A percentile compares a stretch with the other conserved stretches of the same genome.
phyloP scores from a whole-genome alignment of 2,329 filamentous ascomycete species.

The Trematosphaeria pertusa region DNA sequence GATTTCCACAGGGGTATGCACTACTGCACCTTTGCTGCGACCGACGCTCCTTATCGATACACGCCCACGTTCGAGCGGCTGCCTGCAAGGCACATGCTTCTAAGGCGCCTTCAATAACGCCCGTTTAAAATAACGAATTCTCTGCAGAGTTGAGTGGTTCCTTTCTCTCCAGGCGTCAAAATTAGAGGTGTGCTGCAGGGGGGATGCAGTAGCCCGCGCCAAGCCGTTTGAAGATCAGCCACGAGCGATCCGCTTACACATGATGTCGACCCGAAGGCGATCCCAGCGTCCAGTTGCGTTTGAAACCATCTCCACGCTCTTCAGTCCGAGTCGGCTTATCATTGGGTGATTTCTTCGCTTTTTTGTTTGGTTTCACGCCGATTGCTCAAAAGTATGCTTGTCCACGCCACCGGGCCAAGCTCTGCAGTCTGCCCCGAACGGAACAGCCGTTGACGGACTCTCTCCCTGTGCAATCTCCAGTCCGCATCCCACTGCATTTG shows the following conservation, averaged over 20 bases:
- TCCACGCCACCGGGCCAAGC: conserved; percentile 7
- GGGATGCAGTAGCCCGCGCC: conserved; percentile 12
- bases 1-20: conserved; percentile 3
- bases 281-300: conserved; percentile 16
- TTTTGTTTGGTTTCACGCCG: conserved; percentile 15
- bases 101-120: background rate
- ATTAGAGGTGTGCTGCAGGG: conserved; percentile 8
- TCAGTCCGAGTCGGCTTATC: background rate
- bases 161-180: background rate
- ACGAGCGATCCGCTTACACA: conserved; percentile 30
- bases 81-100: background rate
- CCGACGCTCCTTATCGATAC: background rate
- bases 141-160: background rate
- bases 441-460: conserved; percentile 11
- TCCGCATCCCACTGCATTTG: conserved; percentile 10
- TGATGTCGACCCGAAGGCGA: conserved; percentile 20
- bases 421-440: conserved; percentile 3
- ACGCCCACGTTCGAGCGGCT: background rate
- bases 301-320: conserved; percentile 27
- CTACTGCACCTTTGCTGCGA: background rate
- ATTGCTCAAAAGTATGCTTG: background rate
- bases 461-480: conserved; percentile 18
- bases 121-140: background rate
- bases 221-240: conserved; percentile 43
- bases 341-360: conserved; percentile 17